A percentile compares a stretch with the other conserved stretches of the same genome.
phyloP scores from a whole-genome alignment of 352 stramenopile species.

The Phytophthora citrophthora region DNA sequence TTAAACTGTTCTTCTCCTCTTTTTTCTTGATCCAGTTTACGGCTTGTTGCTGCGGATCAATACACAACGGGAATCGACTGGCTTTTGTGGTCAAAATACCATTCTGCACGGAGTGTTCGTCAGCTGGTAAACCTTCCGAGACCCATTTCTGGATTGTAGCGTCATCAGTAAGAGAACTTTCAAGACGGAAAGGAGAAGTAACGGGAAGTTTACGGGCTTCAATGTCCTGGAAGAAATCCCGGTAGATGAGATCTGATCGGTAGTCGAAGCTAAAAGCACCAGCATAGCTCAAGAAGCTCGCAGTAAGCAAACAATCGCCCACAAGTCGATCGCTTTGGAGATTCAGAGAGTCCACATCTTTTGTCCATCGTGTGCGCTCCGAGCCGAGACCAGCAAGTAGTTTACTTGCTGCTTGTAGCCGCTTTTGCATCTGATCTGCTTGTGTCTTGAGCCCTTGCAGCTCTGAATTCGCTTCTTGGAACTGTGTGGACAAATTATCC shows the following conservation, averaged over 20 bases:
- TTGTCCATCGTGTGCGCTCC: slow-evolving; percentile 93
- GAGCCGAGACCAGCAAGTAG: slow-evolving; percentile 92
- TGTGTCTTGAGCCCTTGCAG: slow-evolving; percentile 92
- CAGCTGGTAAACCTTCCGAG: slow-evolving; percentile 92
- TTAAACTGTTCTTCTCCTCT: slow-evolving; percentile 93
- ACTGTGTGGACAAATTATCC: slow-evolving; percentile 91
- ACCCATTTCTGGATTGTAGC: slow-evolving; percentile 95
- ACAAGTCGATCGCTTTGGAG: slow-evolving; percentile 87
- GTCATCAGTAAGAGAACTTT: slow-evolving; percentile 93
- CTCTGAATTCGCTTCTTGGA: slow-evolving; percentile 92
- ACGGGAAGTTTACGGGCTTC: slow-evolving; percentile 74
- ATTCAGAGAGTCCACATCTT: slow-evolving; percentile 90
- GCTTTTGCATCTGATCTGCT: slow-evolving; percentile 96
- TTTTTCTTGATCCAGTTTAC: slow-evolving; percentile 97
- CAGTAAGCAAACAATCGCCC: slow-evolving; percentile 91
- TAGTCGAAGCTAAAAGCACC: slow-evolving; percentile 94
- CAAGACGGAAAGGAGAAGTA: slow-evolving; percentile 89
- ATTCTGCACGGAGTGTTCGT: slow-evolving; percentile 96
- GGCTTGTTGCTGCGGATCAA: slow-evolving; percentile 96
- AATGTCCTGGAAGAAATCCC: slow-evolving; percentile 90
- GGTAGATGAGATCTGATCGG: slow-evolving; percentile 88
- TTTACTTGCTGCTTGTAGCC: slow-evolving; percentile 91
- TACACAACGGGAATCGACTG: slow-evolving; percentile 95
- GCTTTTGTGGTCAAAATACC: slow-evolving; percentile 95
- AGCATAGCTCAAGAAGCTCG: slow-evolving; percentile 91